Conservation (phyloP, 2,329 filamentous ascomycete genomes). For the Hymenoscyphus linearis region DNA sequence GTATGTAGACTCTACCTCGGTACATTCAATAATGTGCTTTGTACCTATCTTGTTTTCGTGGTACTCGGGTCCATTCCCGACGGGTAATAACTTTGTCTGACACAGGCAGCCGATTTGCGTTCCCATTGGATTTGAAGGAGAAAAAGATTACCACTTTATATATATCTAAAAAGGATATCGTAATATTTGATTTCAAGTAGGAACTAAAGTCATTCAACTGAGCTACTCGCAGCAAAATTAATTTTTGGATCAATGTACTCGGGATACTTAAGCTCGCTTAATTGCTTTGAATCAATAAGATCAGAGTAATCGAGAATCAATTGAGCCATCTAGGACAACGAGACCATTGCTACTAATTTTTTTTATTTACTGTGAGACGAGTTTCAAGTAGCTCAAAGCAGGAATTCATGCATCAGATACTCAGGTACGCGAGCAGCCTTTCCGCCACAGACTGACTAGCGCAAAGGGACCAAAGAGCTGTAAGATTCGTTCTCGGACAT, state of each 20-base stretch:
- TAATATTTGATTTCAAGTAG: too few species aligned
- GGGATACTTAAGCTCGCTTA: too few species aligned
- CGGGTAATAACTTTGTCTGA: conserved; percentile 3
- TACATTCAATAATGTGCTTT: neutral
- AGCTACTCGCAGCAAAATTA: too few species aligned
- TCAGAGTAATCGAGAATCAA: too few species aligned
- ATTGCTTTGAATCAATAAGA: too few species aligned
- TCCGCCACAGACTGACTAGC: neutral
- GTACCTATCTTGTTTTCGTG: too few species aligned
- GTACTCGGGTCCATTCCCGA: neutral
- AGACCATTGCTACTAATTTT: too few species aligned
- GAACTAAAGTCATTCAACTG: too few species aligned
- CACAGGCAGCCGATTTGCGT: neutral
- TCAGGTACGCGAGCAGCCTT: conserved; percentile 7
- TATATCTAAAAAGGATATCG: too few species aligned
- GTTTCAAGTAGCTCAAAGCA: conserved; percentile 5
- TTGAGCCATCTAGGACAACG: too few species aligned
- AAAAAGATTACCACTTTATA: too few species aligned
- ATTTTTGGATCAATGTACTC: too few species aligned
- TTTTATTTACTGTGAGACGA: neutral
- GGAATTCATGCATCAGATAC: neutral
- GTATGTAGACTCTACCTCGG: neutral
- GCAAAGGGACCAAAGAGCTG: neutral
- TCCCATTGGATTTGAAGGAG: neutral
- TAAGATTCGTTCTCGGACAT: neutral